Evolutionary conservation across 768 basidiomycete species (phyloP).

Genomic region (Leccinum boreale): DNA sequence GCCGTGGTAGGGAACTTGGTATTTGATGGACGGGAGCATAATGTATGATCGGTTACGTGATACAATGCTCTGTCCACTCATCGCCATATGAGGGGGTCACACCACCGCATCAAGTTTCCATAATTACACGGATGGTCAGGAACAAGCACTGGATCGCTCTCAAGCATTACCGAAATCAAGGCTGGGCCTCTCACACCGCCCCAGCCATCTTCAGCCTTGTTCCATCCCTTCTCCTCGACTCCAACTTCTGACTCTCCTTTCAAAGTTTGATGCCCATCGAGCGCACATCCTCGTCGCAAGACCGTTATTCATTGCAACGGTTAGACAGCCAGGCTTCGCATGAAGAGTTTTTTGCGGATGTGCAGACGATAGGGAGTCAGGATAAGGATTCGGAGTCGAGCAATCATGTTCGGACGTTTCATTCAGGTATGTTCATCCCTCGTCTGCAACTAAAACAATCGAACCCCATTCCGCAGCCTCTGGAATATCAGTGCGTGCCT

Average conservation of each 20-base stretch:
- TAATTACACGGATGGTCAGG: neutral
- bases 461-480: conserved; percentile 11
- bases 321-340: neutral
- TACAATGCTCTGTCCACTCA: too few relatives aligned
- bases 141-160: neutral
- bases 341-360: conserved; percentile 9
- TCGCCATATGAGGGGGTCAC: neutral
- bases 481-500: conserved; percentile 14
- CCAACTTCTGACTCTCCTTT: neutral
- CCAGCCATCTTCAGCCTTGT: neutral
- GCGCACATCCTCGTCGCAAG: conserved; percentile 9
- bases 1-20: too few relatives aligned
- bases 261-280: conserved; percentile 21
- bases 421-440: conserved; percentile 13
- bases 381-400: conserved; percentile 24
- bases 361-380: conserved; percentile 13
- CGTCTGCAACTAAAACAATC: neutral
- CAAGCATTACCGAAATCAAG: neutral
- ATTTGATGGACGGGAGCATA: too few relatives aligned
- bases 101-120: neutral
- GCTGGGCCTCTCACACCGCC: neutral
- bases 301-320: conserved; percentile 11
- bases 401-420: conserved; percentile 11
- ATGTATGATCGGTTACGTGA: too few relatives aligned
- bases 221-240: neutral